Base-by-base conservation (phyloP, 2,329 filamentous ascomycete genomes). In the Furcasterigmium sp. region DNA sequence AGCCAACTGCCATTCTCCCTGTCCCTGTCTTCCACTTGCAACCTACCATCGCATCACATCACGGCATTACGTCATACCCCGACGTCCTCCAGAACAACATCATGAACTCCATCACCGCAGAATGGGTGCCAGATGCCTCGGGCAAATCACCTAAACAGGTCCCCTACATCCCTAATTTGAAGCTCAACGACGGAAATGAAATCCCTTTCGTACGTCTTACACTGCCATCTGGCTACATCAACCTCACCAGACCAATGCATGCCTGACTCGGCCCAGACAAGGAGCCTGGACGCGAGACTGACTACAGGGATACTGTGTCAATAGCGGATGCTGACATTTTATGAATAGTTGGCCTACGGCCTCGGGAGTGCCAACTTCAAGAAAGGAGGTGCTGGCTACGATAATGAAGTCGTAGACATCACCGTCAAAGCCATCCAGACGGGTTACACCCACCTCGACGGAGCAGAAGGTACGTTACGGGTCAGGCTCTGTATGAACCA, bases 391-490 rank as follows among this genome's bases (percentile, higher is more conserved):
- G 69, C 60, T 38, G 65, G 72, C 37, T 65, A 82, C 34, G 80
- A 87, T 51, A 64, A 80, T 44, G 68, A 72, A 5, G 63, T 75
- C 39, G 58, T 74, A 37, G 62, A 69, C 19, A 50, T 66, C 41
- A 72, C 73, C 34, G 76, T 84, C 44, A 73, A 66, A 50, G 85
- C 86, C 25, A 83, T 89, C 53, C 74, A 77, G 43, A 62, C 78
- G n/a, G 85, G 84, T 19, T 90, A 82, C 60, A 72, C 73, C 45
- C 85, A 91, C 56, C 70, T 91, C 3, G 87, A 91, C 59, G 80
- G 85, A 35, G 87, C 87, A 17, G 82, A 91, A 68, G 65, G 82
- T 82, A 58, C 45, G 63, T 50, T n/a, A n/a, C n/a, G n/a, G 18
- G n/a, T n/a, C n/a, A n/a, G n/a, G n/a, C n/a, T n/a, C n/a, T n/a